Base-by-base conservation (phyloP, 306 rosid species). In the Cucumis hystrix region DNA sequence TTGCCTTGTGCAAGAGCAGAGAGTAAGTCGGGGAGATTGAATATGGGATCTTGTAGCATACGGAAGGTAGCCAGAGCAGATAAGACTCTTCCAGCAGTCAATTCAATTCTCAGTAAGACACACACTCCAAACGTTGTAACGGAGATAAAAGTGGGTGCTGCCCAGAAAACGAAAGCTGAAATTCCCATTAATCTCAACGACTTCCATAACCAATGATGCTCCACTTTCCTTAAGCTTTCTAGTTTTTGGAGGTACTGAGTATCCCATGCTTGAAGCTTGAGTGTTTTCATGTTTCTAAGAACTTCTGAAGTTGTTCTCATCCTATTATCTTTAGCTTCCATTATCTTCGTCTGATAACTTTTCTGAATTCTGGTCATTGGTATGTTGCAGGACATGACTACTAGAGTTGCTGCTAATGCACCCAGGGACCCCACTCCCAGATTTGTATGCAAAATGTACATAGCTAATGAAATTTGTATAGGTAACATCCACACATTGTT, bases 181-280 rank as follows among this genome's bases (percentile, higher is more conserved):
- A 80, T n/a, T 25, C 96, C 93, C 3, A 56, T 41, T 67, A 92
- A 82, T 76, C 85, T 85, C 62, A 92, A 57, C 10, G 96, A 89
- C 81, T 95, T 92, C 87, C 83, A 79, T 39, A 95, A 68, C 97
- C 97, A 92, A 18, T 64, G 57, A 23, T 87, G 84, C 79, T 95
- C 98, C 14, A 81, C n/a, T 37, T 71, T 82, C 82, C 98, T 89
- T 70, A 88, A 70, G 35, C 77, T 56, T 80, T 84, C 96, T 76
- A 95, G 77, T 84, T 82, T 89, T 15, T 88, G 83, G 49, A 83
- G 91, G 69, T 92, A 95, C 71, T 89, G 87, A 52, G 66, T 80
- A 75, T 95, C 98, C 98, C 98, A 95, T 73, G 96, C 96, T 88
- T 95, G 96, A 80, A 95, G 97, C 63, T 92, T 95, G 82, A 95